Evolutionary conservation across 257 asterid species (phyloP), one percentile per base, ranked within the genome.

Genomic region (Lithospermum erythrorhizon): DNA sequence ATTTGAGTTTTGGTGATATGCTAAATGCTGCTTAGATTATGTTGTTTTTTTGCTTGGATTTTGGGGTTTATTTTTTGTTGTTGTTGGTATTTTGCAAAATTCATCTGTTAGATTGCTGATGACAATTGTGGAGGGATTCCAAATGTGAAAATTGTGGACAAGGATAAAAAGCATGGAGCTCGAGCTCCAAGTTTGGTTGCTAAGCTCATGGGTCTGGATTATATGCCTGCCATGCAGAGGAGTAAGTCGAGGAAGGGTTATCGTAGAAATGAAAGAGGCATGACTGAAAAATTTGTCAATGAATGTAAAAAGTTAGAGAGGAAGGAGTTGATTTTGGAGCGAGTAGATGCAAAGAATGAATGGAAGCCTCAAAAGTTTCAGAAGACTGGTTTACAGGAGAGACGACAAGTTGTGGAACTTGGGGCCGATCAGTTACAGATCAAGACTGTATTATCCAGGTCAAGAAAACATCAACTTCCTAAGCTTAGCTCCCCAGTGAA

Each of bases 71-170:
- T 51, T 23, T 61, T 68, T 48, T 21, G 32, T 51, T 23, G 58
- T 68, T 55, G 16, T 3, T 67, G 52, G 59, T 37, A 29, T 56
- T 72, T 61, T 68, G 56, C 70, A 57, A 55, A 69, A 67, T 59
- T 22, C 15, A 15, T 66, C 17, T 41, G n/a, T 61, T 78, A 93
- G 98, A 89, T 93, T 81, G 90, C 94, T 68, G 84, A 89, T 80
- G 97, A 93, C 76, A 93, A 86, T 58, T 82, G 87, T 35, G 98
- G 97, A 22, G 97, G 97, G 15, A 89, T 93, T 63, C 97, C 96
- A 30, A 65, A 30, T 55, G 41, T 70, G 24, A 86, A 79, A 79
- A 74, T 5, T 65, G 63, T 19, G 29, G 81, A 71, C 61, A 16
- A 53, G 57, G 90, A 71, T 51, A 75, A 67, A 58, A 80, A 72